phyloP scores from a whole-genome alignment of 140 eudicot genomes.

The Stevia rebaudiana region DNA sequence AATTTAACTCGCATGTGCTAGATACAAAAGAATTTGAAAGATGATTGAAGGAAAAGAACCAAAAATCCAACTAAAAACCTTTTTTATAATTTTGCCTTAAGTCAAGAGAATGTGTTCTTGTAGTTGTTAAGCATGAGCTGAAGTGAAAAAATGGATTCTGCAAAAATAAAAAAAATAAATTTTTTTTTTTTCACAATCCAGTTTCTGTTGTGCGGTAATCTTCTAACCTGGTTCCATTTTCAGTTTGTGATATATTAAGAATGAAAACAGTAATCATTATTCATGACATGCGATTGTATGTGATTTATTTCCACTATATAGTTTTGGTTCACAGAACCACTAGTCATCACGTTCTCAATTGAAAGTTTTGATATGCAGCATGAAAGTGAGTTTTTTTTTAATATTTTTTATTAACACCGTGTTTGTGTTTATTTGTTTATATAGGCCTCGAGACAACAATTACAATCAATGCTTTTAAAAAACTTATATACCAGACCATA shows the following conservation, averaged over 20 bases:
- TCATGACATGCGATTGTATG: background rate
- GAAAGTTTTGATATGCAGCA: background rate
- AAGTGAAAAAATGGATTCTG: background rate
- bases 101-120: too few species aligned
- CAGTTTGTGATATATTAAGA: background rate
- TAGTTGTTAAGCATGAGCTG: too few species aligned
- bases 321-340: background rate
- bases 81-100: too few species aligned
- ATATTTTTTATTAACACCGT: background rate
- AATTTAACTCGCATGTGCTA: too few species aligned
- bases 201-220: background rate
- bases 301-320: background rate
- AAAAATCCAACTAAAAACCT: too few species aligned
- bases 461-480: slow-evolving; percentile 49
- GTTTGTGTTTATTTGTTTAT: slow-evolving; percentile 9
- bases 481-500: slow-evolving; percentile 31
- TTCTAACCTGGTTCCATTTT: background rate
- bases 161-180: too few species aligned
- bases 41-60: too few species aligned
- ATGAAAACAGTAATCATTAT: background rate
- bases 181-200: background rate
- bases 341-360: background rate
- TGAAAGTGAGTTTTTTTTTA: background rate
- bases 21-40: too few species aligned
- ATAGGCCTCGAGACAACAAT: slow-evolving; percentile 57